Percentiles rank a stretch among this genome's conserved stretches.
These are phyloP conservation scores for Phytophthora chlamydospora DNA, from an alignment of 352 stramenopile species.

Conservation along the genomic window DNA sequence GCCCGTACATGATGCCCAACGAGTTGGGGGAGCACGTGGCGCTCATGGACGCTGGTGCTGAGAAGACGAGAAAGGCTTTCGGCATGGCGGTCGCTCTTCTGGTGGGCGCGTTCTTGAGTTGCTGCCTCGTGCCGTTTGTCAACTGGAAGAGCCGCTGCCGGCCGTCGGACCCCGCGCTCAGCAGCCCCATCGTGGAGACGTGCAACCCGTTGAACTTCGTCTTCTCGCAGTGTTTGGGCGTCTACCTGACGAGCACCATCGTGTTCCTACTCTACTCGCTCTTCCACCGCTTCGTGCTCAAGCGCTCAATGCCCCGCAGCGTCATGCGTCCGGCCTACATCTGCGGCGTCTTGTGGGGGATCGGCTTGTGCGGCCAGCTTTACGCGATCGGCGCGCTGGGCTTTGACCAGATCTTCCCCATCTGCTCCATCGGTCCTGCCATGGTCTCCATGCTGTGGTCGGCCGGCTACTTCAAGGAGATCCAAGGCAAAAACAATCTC, in stretches of 20 bases:
- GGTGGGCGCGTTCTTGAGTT: conserved; percentile 73
- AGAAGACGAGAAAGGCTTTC: conserved; percentile 64
- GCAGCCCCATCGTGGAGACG: conserved; percentile 49
- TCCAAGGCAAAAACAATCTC: conserved; percentile 71
- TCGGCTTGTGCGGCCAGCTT: conserved; percentile 71
- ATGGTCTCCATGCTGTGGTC: conserved; percentile 90
- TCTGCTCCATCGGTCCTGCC: conserved; percentile 79
- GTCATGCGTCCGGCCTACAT: conserved; percentile 84
- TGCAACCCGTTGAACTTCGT: conserved; percentile 86
- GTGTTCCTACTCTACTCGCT: conserved; percentile 81
- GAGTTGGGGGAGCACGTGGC: conserved; percentile 65
- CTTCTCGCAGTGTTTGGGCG: conserved; percentile 84
- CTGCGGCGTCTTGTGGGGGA: conserved; percentile 77
- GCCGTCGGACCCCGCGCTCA: conserved; percentile 33
- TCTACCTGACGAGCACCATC: conserved; percentile 80
- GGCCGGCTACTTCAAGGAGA: conserved; percentile 82
- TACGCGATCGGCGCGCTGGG: conserved; percentile 75
- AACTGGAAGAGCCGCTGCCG: conserved; percentile 74
- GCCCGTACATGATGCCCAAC: conserved; percentile 77
- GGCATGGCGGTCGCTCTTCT: conserved; percentile 70
- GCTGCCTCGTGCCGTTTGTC: conserved; percentile 78
- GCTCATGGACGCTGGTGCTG: conserved; percentile 51
- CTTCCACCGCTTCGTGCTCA: conserved; percentile 78
- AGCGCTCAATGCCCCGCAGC: conserved; percentile 77
- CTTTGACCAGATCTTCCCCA: conserved; percentile 84